Evolutionary conservation across 2,329 filamentous ascomycete species (phyloP).

Genomic region (Aureobasidium sp.): DNA sequence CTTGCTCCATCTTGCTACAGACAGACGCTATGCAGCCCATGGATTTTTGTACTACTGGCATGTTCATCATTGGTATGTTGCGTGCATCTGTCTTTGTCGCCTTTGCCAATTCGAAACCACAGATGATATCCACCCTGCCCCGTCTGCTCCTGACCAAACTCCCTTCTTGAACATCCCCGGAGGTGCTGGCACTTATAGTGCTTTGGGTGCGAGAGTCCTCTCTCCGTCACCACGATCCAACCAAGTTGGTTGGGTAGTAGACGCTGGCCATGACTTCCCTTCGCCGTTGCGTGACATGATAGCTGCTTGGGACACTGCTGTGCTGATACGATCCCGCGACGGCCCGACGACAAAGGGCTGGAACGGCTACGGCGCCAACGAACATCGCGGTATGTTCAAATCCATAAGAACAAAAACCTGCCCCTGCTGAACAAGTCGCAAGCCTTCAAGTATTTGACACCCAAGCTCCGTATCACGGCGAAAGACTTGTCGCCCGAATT

Average conservation of each 20-base stretch:
- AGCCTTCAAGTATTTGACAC: conserved; percentile 76
- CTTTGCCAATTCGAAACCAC: conserved; percentile 14
- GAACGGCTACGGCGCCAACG: conserved; percentile 71
- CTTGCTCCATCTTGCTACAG: no score
- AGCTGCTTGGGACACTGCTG: conserved; percentile 65
- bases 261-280: conserved; percentile 84
- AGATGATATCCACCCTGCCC: conserved; percentile 88
- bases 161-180: conserved; percentile 71
- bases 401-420: conserved; percentile 32
- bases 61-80: conserved; percentile 52
- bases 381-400: conserved; percentile 18
- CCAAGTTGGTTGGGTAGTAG: conserved; percentile 80
- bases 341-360: conserved; percentile 80
- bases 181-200: conserved; percentile 78
- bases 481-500: conserved; percentile 58
- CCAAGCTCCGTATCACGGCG: conserved; percentile 72
- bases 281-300: conserved; percentile 53
- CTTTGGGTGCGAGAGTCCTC: conserved; percentile 80
- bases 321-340: conserved; percentile 55
- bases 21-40: conserved; percentile 19
- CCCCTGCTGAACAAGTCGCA: background rate
- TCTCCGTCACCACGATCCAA: conserved; percentile 62
- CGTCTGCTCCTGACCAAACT: conserved; percentile 45
- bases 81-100: background rate
- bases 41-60: conserved; percentile 52